These are phyloP conservation scores for Aspergillus sparsus DNA, from an alignment of 495 filamentous ascomycete genomes.

Conservation along the genomic window DNA sequence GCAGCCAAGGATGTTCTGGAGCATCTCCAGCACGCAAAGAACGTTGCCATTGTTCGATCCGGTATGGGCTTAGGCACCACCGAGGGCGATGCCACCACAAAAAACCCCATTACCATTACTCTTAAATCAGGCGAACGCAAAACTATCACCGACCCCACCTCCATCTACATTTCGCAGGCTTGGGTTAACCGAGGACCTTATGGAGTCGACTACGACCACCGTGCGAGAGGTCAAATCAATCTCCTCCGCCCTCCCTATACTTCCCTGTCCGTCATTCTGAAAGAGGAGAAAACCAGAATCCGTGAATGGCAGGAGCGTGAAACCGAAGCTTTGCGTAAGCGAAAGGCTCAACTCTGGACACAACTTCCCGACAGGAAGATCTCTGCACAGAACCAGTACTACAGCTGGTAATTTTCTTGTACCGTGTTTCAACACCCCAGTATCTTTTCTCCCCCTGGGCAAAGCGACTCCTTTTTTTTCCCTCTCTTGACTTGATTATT, in stretches of 20 bases:
- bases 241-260: constrained; percentile 66
- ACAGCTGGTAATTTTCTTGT: constrained; percentile 68
- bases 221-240: constrained; percentile 68
- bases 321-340: constrained; percentile 66
- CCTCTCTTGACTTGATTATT: background rate
- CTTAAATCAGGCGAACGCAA: constrained; percentile 52
- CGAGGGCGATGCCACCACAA: constrained; percentile 34
- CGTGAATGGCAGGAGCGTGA: constrained; percentile 74
- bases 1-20: constrained; percentile 74
- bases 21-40: constrained; percentile 75
- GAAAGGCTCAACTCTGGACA: constrained; percentile 75
- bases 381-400: constrained; percentile 75
- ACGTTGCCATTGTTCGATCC: constrained; percentile 70
- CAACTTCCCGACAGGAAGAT: constrained; percentile 71
- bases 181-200: constrained; percentile 83
- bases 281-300: constrained; percentile 88
- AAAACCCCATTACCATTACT: constrained; percentile 39
- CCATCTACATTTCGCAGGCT: constrained; percentile 83
- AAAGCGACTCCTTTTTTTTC: background rate
- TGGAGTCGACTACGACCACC: constrained; percentile 55
- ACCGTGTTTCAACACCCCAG: constrained; percentile 20
- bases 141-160: constrained; percentile 65
- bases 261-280: constrained; percentile 78
- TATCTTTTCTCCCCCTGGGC: constrained; percentile 26
- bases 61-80: constrained; percentile 79